These are phyloP conservation scores for Aspergillus sp. DNA, from an alignment of 2,329 filamentous ascomycete species.

Conservation along the genomic window DNA sequence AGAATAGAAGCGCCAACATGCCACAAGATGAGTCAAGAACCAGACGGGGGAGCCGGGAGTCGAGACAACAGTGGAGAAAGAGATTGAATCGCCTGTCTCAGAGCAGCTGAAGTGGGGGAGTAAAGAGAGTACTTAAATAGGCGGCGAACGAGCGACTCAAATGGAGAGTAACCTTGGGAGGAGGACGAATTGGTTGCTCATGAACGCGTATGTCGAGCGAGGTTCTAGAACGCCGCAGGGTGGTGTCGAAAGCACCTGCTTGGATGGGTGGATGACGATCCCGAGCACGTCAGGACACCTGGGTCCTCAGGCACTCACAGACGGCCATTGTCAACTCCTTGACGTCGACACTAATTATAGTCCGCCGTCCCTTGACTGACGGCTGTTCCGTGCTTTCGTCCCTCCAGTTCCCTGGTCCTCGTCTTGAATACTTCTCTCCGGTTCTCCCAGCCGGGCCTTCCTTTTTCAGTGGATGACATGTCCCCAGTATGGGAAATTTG, in stretches of 20 bases:
- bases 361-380: background rate
- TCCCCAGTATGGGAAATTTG: too few relatives aligned
- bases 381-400: background rate
- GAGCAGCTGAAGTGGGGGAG: background rate
- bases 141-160: background rate
- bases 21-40: background rate
- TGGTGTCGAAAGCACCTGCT: slow-evolving; percentile 3
- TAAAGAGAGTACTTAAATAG: slow-evolving; percentile 5
- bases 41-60: background rate
- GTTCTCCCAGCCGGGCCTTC: background rate
- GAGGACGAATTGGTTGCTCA: background rate
- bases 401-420: background rate
- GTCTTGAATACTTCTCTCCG: background rate
- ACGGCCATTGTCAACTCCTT: background rate
- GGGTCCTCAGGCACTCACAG: background rate
- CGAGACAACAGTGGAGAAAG: background rate
- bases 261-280: slow-evolving; percentile 4
- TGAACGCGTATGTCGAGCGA: slow-evolving; percentile 4
- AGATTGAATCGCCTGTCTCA: background rate
- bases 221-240: slow-evolving; percentile 16
- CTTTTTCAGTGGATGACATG: background rate
- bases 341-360: slow-evolving; percentile 1
- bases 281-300: slow-evolving; percentile 1
- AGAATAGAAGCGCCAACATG: slow-evolving; percentile 7
- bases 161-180: background rate